Base-by-base conservation (phyloP, 768 basidiomycete species). In the Boletus sensibilis region DNA sequence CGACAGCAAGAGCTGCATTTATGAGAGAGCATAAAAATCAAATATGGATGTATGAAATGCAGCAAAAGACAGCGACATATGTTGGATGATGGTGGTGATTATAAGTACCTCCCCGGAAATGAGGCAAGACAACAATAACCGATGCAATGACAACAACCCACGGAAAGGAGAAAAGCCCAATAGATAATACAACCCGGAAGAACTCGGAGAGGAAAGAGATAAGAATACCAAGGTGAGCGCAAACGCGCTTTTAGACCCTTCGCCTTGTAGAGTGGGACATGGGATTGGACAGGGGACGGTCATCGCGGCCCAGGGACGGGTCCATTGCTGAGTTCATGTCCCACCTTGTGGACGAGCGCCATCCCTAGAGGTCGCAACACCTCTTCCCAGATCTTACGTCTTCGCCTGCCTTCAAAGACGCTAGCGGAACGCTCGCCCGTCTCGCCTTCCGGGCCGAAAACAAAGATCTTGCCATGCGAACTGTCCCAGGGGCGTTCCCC, bases 391-490 rank as follows among this genome's bases (percentile, higher is more conserved):
- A 81, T 68, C 51, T 73, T 72, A 49, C 69, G 79, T 58, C 88
- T 75, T 45, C 90, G 71, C 34, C 90, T 72, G 4, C 85, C 84
- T 53, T 84, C 83, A 52, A 92, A 88, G 14, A 90, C 86, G 27
- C 75, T 71, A 52, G 68, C 74, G 14, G 81, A 82, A 45, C 90
- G 81, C 69, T 90, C 88, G 44, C 90, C 90, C 0, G 82, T 83
- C 72, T 92, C 90, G 51, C 89, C 90, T 67, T 91, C 89, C 0
- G 90, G 90, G 5, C 90, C 90, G 61, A 92, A 90, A 20, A 92
- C 88, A 68, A 80, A 90, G 45, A 89, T 80, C 71, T 82, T 87
- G 56, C 83, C 81, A 14, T 39, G 70, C 0, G 70, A 66, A 56
- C 79, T 81, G 54, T 73, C 74, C 88, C 90, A 92, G 9, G 89